Evolutionary conservation across 2,329 filamentous ascomycete species (phyloP).

Genomic region (Beauveria rudraprayagi): DNA sequence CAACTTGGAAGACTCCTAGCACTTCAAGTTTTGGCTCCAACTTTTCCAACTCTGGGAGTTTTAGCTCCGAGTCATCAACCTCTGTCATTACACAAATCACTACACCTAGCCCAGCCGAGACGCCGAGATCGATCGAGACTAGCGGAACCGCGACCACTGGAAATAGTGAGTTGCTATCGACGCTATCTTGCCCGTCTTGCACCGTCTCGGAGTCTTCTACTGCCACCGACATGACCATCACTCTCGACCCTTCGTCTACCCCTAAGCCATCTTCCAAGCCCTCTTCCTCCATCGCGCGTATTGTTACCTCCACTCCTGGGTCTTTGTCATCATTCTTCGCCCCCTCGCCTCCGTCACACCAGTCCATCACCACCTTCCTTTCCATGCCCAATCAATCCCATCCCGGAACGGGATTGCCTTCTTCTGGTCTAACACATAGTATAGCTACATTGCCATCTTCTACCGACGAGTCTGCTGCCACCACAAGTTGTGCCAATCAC

Average conservation of each 20-base stretch:
- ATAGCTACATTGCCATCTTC: conserved; percentile 9
- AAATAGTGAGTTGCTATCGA: conserved; percentile 5
- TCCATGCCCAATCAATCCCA: conserved; percentile 5
- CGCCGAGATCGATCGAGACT: background rate
- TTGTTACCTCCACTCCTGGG: background rate
- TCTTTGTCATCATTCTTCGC: background rate
- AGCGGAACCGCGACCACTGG: conserved; percentile 5
- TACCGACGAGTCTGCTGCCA: conserved; percentile 2
- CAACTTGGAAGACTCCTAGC: background rate
- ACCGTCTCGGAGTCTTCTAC: background rate
- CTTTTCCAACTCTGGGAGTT: background rate
- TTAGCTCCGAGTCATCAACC: conserved; percentile 4
- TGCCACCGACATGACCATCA: conserved; percentile 7
- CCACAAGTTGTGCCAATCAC: background rate
- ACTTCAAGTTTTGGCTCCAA: background rate
- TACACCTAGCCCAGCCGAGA: background rate
- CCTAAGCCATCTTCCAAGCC: background rate
- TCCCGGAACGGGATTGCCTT: background rate
- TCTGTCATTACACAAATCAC: background rate
- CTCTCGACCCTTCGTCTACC: background rate
- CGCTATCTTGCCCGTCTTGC: conserved; percentile 3
- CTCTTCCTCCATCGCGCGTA: background rate
- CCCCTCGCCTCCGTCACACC: background rate
- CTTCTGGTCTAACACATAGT: conserved; percentile 9
- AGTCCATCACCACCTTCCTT: conserved; percentile 2